phyloP scores from a whole-genome alignment of 768 basidiomycete species.

The Termitomyces sp. region DNA sequence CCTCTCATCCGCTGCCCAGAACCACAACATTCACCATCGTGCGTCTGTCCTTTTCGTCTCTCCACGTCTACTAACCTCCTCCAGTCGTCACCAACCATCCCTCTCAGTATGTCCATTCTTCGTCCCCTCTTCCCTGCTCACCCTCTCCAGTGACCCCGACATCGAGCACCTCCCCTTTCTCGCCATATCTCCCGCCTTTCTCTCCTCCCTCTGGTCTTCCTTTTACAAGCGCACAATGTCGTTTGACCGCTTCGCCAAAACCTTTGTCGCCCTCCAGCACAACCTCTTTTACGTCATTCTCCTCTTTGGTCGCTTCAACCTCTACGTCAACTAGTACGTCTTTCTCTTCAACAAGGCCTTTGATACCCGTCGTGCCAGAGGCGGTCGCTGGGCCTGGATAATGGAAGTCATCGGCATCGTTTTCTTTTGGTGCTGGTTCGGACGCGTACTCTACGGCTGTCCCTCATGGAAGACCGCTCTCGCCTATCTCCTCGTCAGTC shows the following conservation, averaged over 20 bases:
- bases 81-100: slow-evolving; percentile 96
- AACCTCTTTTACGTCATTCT: slow-evolving; percentile 90
- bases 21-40: slow-evolving; percentile 47
- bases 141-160: slow-evolving; percentile 61
- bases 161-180: slow-evolving; percentile 91
- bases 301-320: slow-evolving; percentile 89
- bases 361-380: slow-evolving; percentile 56
- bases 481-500: slow-evolving; percentile 77
- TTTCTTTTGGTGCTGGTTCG: slow-evolving; percentile 92
- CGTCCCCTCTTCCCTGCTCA: slow-evolving; percentile 1
- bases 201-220: slow-evolving; percentile 83
- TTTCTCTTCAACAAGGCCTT: slow-evolving; percentile 65
- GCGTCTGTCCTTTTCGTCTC: not conserved
- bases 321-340: slow-evolving; percentile 81
- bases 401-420: slow-evolving; percentile 68
- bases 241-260: slow-evolving; percentile 64
- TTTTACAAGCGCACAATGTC: slow-evolving; percentile 88
- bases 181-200: slow-evolving; percentile 85
- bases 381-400: slow-evolving; percentile 74
- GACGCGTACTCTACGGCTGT: slow-evolving; percentile 59
- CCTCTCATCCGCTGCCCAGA: slow-evolving; percentile 35
- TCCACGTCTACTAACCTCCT: slow-evolving; percentile 9
- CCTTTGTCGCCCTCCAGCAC: slow-evolving; percentile 77
- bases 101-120: slow-evolving; percentile 61
- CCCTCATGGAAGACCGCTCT: slow-evolving; percentile 67